Conservation (phyloP, 228 moss, liverwort and hornwort genomes). For the Sphagnum fallax region DNA sequence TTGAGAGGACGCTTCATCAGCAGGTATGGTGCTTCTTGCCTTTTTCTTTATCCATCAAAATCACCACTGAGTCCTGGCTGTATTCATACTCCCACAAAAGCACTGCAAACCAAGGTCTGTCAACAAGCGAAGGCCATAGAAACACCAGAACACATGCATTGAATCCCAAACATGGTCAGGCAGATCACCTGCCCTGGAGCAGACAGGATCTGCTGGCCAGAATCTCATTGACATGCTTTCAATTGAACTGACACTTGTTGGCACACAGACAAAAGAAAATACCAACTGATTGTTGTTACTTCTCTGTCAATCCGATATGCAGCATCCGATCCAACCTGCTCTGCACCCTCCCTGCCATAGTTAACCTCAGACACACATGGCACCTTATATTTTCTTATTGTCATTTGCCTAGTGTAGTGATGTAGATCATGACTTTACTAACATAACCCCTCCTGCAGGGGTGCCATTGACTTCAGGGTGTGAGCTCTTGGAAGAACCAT, state of each 20-base stretch:
- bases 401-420: background rate
- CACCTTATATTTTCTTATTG: background rate
- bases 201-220: slow-evolving; percentile 20
- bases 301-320: slow-evolving; percentile 84
- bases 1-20: too few species aligned
- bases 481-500: too few species aligned
- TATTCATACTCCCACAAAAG: background rate
- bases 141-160: background rate
- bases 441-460: too few species aligned
- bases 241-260: slow-evolving; percentile 51
- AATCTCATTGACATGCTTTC: slow-evolving; percentile 8
- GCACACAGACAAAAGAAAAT: slow-evolving; percentile 42
- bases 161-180: background rate
- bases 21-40: too few species aligned
- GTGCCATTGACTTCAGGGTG: too few species aligned
- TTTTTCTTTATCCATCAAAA: background rate
- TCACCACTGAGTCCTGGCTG: too few species aligned
- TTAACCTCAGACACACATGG: background rate
- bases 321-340: slow-evolving; percentile 82
- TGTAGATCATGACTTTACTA: too few species aligned
- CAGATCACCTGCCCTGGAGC: slow-evolving; percentile 27
- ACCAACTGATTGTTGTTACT: slow-evolving; percentile 59
- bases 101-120: background rate
- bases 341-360: slow-evolving; percentile 27
- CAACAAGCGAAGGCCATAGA: background rate